A percentile compares a stretch with the other conserved stretches of the same genome.
Conservation (phyloP, 1,284 basidiomycete genomes). For the Takashimella tepidaria region DNA sequence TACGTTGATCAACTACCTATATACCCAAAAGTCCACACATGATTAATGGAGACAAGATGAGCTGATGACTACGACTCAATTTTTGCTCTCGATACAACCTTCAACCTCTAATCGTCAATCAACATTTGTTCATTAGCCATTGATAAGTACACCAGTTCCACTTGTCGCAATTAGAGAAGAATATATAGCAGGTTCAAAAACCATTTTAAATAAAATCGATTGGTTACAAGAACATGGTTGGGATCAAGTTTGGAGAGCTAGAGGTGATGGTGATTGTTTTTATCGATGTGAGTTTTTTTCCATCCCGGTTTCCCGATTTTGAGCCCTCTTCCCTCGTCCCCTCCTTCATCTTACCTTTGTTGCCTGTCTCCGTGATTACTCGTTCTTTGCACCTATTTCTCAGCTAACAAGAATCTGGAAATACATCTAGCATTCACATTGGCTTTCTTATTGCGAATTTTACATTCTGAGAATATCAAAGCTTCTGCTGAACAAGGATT, state of each 20-base stretch:
- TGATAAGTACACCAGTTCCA: conserved; percentile 46
- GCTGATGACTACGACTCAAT: too few relatives aligned
- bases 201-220: conserved; percentile 63
- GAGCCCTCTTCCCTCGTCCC: too few relatives aligned
- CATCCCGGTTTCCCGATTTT: too few relatives aligned
- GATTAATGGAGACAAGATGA: too few relatives aligned
- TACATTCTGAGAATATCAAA: conserved; percentile 51
- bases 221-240: conserved; percentile 58
- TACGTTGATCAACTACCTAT: too few relatives aligned
- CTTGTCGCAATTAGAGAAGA: conserved; percentile 50
- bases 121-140: too few relatives aligned
- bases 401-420: too few relatives aligned
- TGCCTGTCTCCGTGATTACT: too few relatives aligned
- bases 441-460: conserved; percentile 59
- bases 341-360: too few relatives aligned
- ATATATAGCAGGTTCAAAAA: conserved; percentile 56
- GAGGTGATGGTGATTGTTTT: conserved; percentile 72
- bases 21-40: background rate
- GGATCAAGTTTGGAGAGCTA: conserved; percentile 59
- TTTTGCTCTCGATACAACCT: too few relatives aligned
- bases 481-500: conserved; percentile 55
- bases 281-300: conserved; percentile 60
- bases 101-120: too few relatives aligned
- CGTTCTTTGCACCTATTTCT: too few relatives aligned
- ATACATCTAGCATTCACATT: conserved; percentile 61